phyloP scores from a whole-genome alignment of 306 rosid species.

The Citrullus amarus region DNA sequence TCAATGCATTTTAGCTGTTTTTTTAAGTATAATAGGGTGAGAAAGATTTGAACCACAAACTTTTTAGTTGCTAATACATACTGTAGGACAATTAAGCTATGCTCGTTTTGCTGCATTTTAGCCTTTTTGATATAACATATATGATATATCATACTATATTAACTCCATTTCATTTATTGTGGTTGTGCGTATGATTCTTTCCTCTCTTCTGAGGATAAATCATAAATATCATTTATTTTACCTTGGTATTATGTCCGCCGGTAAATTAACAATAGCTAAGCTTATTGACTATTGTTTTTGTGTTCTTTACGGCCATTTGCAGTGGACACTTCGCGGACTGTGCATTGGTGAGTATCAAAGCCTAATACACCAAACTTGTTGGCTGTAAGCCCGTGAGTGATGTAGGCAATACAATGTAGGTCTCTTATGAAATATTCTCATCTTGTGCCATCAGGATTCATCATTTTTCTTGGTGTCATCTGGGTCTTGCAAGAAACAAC shows the following conservation, averaged over 20 bases:
- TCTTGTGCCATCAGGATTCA: constrained; percentile 45
- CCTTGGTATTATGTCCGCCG: background rate
- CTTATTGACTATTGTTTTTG: background rate
- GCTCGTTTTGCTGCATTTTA: background rate
- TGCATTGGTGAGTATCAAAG: constrained; percentile 54
- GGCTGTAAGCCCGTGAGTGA: background rate
- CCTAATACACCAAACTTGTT: background rate
- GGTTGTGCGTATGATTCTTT: background rate
- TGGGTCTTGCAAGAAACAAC: constrained; percentile 90
- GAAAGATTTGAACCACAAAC: too few species aligned
- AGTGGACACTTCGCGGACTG: constrained; percentile 98
- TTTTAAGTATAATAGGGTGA: too few species aligned
- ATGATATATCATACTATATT: too few species aligned
- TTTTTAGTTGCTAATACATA: too few species aligned
- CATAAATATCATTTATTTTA: background rate
- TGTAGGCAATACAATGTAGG: background rate
- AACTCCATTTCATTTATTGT: background rate
- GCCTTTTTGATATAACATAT: background rate
- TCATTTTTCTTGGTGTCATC: constrained; percentile 55
- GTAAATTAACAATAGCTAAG: background rate
- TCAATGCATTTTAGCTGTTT: background rate
- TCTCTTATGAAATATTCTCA: background rate
- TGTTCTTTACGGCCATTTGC: background rate
- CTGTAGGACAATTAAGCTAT: too few species aligned
- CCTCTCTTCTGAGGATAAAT: background rate